Percentiles rank a stretch among this genome's conserved stretches.
phyloP scores from a whole-genome alignment of 2,329 filamentous ascomycete genomes.

The Xylaria arbuscula region DNA sequence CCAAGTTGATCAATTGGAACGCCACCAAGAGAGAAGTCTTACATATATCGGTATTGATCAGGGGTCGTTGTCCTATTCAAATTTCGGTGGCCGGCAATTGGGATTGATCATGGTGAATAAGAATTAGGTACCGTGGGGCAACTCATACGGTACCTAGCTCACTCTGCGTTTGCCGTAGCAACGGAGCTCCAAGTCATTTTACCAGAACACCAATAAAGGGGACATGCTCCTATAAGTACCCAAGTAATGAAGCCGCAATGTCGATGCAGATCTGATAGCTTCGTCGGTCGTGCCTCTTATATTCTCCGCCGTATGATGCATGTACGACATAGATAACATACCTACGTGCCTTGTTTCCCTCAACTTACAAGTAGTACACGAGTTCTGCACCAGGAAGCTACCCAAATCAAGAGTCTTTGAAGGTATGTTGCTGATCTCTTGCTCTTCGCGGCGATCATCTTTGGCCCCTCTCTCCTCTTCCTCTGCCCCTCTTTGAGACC shows the following conservation, averaged over 20 bases:
- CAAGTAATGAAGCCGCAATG: background rate
- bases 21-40: constrained; percentile 19
- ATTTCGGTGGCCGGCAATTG: constrained; percentile 28
- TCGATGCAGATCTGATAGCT: background rate
- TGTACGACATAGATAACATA: background rate
- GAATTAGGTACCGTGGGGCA: constrained; percentile 15
- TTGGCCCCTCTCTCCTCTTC: constrained; percentile 21
- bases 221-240: background rate
- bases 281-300: background rate
- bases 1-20: constrained; percentile 13
- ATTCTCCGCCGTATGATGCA: too few relatives aligned
- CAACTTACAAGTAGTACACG: background rate
- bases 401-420: background rate
- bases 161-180: constrained; percentile 25
- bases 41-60: too few relatives aligned
- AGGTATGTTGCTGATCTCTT: constrained; percentile 46
- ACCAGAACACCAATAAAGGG: constrained; percentile 21
- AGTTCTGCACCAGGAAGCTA: too few relatives aligned
- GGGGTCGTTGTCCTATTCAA: background rate
- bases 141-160: constrained; percentile 6
- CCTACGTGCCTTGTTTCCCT: background rate
- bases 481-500: constrained; percentile 27
- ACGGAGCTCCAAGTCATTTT: constrained; percentile 3
- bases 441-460: constrained; percentile 24
- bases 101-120: constrained; percentile 12